Conservation (phyloP, 352 stramenopile genomes). For the Globisporangium parvum region DNA sequence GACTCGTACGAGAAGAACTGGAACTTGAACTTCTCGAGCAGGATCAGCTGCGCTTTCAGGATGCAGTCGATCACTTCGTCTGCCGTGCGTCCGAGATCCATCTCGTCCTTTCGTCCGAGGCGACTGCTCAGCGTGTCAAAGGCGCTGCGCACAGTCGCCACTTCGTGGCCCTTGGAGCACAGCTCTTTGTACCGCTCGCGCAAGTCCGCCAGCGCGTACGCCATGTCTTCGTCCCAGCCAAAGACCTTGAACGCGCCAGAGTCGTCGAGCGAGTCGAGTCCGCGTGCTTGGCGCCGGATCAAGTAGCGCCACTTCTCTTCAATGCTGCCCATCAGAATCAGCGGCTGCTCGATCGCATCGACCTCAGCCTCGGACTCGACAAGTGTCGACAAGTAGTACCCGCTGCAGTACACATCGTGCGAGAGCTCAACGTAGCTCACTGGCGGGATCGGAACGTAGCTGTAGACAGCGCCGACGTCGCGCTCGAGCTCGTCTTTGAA, state of each 20-base stretch:
- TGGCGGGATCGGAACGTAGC: conserved; percentile 57
- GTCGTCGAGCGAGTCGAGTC: conserved; percentile 38
- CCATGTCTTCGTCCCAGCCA: conserved; percentile 44
- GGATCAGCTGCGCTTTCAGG: conserved; percentile 51
- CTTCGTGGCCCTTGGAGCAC: conserved; percentile 38
- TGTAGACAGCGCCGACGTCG: conserved; percentile 49
- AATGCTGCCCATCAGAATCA: conserved; percentile 71
- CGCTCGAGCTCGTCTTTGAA: conserved; percentile 55
- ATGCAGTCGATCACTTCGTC: conserved; percentile 71
- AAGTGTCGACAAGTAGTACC: conserved; percentile 69
- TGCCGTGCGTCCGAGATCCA: conserved; percentile 42
- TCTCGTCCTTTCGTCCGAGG: conserved; percentile 47
- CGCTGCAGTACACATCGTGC: conserved; percentile 67
- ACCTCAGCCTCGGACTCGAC: conserved; percentile 42
- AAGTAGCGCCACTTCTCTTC: conserved; percentile 74
- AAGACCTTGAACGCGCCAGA: conserved; percentile 57
- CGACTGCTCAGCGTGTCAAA: conserved; percentile 53
- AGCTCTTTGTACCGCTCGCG: conserved; percentile 58
- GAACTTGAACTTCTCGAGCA: conserved; percentile 67
- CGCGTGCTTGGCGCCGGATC: conserved; percentile 35
- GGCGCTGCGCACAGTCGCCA: conserved; percentile 43
- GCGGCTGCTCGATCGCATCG: conserved; percentile 65
- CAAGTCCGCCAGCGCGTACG: conserved; percentile 43
- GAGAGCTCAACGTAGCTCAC: conserved; percentile 70
- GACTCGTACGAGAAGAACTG: conserved; percentile 79